A percentile compares a stretch with the other conserved stretches of the same genome.
Conservation (phyloP, 2,329 filamentous ascomycete genomes). For the Teratosphaeria destructans region DNA sequence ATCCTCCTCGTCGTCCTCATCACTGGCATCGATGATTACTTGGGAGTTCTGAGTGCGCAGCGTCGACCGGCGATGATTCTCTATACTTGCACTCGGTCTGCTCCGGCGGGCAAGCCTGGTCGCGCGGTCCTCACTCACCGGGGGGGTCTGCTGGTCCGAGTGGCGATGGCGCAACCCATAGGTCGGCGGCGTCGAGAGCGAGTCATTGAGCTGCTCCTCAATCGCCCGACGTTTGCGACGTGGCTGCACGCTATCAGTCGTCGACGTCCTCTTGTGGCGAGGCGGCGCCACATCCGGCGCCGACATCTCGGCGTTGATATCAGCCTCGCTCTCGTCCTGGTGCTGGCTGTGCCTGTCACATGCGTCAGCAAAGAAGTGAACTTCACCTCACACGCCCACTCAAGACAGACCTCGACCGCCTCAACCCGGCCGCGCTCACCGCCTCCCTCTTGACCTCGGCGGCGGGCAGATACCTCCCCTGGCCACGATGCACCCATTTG, state of each 20-base stretch:
- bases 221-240: slow-evolving; percentile 1
- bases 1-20: slow-evolving; percentile 2
- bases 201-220: slow-evolving; percentile 3
- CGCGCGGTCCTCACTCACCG: slow-evolving; percentile 2
- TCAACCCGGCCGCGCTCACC: neutral
- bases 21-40: slow-evolving; percentile 1
- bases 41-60: neutral
- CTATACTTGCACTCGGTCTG: slow-evolving; percentile 3
- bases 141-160: slow-evolving; percentile 1
- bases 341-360: neutral
- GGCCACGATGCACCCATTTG: slow-evolving; percentile 24
- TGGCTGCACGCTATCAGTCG: neutral
- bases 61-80: slow-evolving; percentile 1
- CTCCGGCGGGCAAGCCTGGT: slow-evolving; percentile 7
- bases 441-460: slow-evolving; percentile 4
- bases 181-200: slow-evolving; percentile 3
- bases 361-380: neutral
- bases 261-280: neutral
- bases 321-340: neutral
- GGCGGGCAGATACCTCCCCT: slow-evolving; percentile 23
- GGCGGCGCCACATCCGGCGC: neutral
- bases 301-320: neutral
- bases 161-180: slow-evolving; percentile 6
- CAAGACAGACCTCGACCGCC: slow-evolving; percentile 2
- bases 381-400: neutral